Percentiles rank a stretch among this genome's conserved stretches.
These are phyloP conservation scores for Tolypocladium capitatum DNA, from an alignment of 2,329 filamentous ascomycete genomes.

Conservation along the genomic window DNA sequence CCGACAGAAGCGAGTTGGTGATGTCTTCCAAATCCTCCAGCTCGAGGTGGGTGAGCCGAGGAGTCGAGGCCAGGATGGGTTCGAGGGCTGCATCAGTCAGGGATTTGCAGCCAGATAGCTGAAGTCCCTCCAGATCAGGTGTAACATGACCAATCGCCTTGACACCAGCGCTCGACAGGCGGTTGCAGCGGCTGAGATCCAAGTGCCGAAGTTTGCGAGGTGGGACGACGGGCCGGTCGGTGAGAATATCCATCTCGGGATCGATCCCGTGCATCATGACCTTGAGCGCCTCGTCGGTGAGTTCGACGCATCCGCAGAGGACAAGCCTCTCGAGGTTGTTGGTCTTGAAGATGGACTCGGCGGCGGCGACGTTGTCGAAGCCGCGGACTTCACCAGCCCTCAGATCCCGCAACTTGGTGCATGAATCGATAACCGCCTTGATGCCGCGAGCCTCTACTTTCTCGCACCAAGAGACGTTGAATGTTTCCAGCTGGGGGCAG, in stretches of 20 bases:
- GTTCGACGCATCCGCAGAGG: slow-evolving; percentile 63
- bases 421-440: slow-evolving; percentile 57
- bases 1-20: slow-evolving; percentile 58
- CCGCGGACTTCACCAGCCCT: slow-evolving; percentile 70
- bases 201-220: slow-evolving; percentile 69
- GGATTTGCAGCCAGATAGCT: slow-evolving; percentile 63
- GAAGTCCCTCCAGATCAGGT: slow-evolving; percentile 68
- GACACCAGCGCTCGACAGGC: slow-evolving; percentile 62
- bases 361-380: slow-evolving; percentile 62
- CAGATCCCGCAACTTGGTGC: slow-evolving; percentile 62
- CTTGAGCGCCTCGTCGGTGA: slow-evolving; percentile 62
- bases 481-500: slow-evolving; percentile 66
- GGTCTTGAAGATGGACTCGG: slow-evolving; percentile 59
- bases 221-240: slow-evolving; percentile 61
- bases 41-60: slow-evolving; percentile 72
- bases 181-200: slow-evolving; percentile 67
- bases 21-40: slow-evolving; percentile 72
- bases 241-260: slow-evolving; percentile 70
- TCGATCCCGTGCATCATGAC: slow-evolving; percentile 64
- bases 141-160: slow-evolving; percentile 58
- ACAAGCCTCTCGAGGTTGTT: slow-evolving; percentile 77
- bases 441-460: slow-evolving; percentile 71
- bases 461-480: slow-evolving; percentile 90
- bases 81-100: slow-evolving; percentile 63
- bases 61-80: slow-evolving; percentile 60